A percentile compares a stretch with the other conserved stretches of the same genome.
These are phyloP conservation scores for Russula dissimulans DNA, from an alignment of 768 basidiomycete genomes.

Conservation along the genomic window DNA sequence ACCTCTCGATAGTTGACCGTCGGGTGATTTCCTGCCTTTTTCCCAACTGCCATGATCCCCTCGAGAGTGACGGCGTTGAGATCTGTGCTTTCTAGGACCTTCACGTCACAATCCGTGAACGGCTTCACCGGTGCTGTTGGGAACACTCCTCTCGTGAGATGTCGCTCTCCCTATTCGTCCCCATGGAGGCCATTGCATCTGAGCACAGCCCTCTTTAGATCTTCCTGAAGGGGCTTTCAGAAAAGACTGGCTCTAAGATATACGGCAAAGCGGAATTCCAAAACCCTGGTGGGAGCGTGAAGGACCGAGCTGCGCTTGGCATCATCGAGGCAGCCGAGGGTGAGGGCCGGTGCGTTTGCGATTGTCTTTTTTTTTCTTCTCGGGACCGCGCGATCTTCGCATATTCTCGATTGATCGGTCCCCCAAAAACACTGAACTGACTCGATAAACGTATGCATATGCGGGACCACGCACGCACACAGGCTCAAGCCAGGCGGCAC, in stretches of 20 bases:
- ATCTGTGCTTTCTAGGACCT: constrained; percentile 20
- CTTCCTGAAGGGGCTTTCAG: constrained; percentile 69
- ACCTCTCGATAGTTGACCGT: neutral
- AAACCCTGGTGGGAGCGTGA: constrained; percentile 96
- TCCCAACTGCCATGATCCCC: neutral
- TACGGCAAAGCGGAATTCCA: constrained; percentile 98
- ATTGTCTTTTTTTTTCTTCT: neutral
- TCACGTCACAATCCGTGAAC: constrained; percentile 38
- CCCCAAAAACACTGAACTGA: neutral
- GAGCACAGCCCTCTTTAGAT: constrained; percentile 43
- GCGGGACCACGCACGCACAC: neutral
- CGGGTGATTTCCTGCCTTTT: neutral
- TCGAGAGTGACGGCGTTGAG: neutral
- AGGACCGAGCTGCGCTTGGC: constrained; percentile 92
- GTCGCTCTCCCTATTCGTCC: neutral
- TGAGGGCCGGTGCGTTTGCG: constrained; percentile 54
- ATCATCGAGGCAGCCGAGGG: constrained; percentile 82
- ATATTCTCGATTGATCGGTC: neutral
- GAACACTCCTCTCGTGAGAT: constrained; percentile 81
- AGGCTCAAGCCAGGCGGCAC: constrained; percentile 91
- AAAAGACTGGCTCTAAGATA: constrained; percentile 74
- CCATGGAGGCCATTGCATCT: neutral
- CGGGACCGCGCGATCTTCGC: neutral
- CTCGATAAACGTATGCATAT: neutral
- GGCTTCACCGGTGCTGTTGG: constrained; percentile 87